Conservation (phyloP, 371 early-diverging fungal genomes). For the Lichtheimia ramosa region DNA sequence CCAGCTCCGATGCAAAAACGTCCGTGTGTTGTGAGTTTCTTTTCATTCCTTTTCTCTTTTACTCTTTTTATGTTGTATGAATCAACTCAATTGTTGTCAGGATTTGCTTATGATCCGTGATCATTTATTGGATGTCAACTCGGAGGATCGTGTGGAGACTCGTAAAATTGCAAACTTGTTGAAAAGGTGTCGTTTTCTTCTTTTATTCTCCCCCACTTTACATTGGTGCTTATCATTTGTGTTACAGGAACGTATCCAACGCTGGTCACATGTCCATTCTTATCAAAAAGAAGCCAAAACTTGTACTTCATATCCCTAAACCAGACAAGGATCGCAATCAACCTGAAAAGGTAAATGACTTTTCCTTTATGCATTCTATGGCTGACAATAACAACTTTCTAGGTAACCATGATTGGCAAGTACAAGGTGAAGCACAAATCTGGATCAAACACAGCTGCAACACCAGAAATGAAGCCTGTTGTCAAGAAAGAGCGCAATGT, state of each 20-base stretch:
- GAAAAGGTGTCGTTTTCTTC: background rate
- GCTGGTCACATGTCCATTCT: background rate
- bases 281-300: background rate
- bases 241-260: background rate
- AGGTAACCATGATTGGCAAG: background rate
- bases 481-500: background rate
- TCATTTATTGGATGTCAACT: constrained; percentile 2
- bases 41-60: background rate
- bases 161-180: constrained; percentile 7
- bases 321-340: background rate
- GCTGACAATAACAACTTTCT: too few relatives aligned
- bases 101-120: constrained; percentile 2
- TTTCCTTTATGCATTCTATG: too few relatives aligned
- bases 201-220: background rate
- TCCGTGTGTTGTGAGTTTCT: background rate
- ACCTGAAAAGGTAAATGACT: background rate
- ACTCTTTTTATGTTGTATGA: background rate
- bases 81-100: constrained; percentile 3
- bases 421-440: background rate
- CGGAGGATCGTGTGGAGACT: constrained; percentile 3
- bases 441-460: background rate
- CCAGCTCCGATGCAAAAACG: constrained; percentile 3
- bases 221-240: background rate
- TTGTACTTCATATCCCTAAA: background rate
- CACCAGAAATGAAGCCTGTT: background rate